A percentile compares a stretch with the other conserved stretches of the same genome.
Evolutionary conservation across 371 early-diverging fungal genomes (phyloP).

Genomic region (Syncephalastrum racemosum): DNA sequence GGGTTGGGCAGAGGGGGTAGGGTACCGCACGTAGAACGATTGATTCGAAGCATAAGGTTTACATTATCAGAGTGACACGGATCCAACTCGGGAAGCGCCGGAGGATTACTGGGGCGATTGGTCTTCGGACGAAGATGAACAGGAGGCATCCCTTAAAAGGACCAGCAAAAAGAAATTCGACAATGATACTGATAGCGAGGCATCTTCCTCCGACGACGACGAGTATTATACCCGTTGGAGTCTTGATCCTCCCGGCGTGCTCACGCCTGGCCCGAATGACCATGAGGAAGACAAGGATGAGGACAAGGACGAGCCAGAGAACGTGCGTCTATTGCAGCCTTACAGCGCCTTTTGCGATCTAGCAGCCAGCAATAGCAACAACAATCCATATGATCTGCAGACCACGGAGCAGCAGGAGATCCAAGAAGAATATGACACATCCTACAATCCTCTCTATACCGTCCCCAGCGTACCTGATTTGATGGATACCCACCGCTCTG

Average conservation of each 20-base stretch:
- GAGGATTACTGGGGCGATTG: constrained; percentile 54
- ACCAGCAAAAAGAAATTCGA: constrained; percentile 9
- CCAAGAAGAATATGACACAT: constrained; percentile 51
- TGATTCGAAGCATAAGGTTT: no score
- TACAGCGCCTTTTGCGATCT: constrained; percentile 12
- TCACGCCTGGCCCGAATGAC: constrained; percentile 35
- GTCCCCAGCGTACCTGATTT: constrained; percentile 52
- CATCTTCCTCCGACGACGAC: constrained; percentile 27
- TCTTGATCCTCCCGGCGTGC: constrained; percentile 36
- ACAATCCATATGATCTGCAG: background rate
- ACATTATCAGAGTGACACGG: background rate
- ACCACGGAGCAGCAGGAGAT: constrained; percentile 33
- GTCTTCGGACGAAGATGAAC: constrained; percentile 41
- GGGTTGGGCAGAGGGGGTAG: no score
- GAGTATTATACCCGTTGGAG: constrained; percentile 47
- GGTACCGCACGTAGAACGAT: no score
- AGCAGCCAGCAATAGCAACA: constrained; percentile 4
- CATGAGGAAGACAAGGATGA: background rate
- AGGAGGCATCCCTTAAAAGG: background rate
- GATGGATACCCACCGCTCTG: constrained; percentile 44
- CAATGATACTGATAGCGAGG: constrained; percentile 16
- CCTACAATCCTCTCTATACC: constrained; percentile 49
- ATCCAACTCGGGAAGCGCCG: constrained; percentile 21
- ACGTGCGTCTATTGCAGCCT: constrained; percentile 10
- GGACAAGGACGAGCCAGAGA: background rate